Evolutionary conservation across 345 rosid genomes (phyloP).

Genomic region (Mercurialis annua): DNA sequence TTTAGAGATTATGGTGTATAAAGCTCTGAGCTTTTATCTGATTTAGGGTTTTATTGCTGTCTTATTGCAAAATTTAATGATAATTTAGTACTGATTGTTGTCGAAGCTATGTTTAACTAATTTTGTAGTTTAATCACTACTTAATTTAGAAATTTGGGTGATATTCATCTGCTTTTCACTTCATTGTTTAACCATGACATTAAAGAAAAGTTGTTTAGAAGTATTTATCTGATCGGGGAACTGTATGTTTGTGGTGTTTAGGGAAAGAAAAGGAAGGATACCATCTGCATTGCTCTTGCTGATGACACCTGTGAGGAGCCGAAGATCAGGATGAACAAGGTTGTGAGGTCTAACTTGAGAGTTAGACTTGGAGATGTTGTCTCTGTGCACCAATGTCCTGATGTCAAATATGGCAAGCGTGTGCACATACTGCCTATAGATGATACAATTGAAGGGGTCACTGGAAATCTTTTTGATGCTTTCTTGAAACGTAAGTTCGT

Average conservation of each 20-base stretch:
- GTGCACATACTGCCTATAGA: slow-evolving; percentile 91
- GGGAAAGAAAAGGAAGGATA: slow-evolving; percentile 14
- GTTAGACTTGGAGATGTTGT: slow-evolving; percentile 36
- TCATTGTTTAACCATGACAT: too few relatives aligned
- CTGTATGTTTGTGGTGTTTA: slow-evolving; percentile 2
- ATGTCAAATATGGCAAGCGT: slow-evolving; percentile 90
- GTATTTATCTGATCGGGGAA: not conserved
- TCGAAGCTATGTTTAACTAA: too few relatives aligned
- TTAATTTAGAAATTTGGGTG: too few relatives aligned
- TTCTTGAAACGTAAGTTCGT: slow-evolving; percentile 75
- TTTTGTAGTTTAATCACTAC: too few relatives aligned
- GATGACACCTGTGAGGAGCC: slow-evolving; percentile 24
- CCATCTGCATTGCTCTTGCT: slow-evolving; percentile 4
- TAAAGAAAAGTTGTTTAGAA: not conserved
- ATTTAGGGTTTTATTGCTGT: not conserved
- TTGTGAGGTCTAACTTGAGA: slow-evolving; percentile 31
- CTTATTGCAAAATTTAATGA: too few relatives aligned
- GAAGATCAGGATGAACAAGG: slow-evolving; percentile 33
- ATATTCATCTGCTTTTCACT: too few relatives aligned
- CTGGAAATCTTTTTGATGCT: slow-evolving; percentile 94
- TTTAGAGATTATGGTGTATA: not conserved
- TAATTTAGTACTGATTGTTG: too few relatives aligned
- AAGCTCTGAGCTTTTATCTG: not conserved
- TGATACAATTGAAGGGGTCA: slow-evolving; percentile 87
- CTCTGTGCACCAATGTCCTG: slow-evolving; percentile 36